Evolutionary conservation across 345 rosid species (phyloP).

Genomic region (Leavenworthia alabamica): DNA sequence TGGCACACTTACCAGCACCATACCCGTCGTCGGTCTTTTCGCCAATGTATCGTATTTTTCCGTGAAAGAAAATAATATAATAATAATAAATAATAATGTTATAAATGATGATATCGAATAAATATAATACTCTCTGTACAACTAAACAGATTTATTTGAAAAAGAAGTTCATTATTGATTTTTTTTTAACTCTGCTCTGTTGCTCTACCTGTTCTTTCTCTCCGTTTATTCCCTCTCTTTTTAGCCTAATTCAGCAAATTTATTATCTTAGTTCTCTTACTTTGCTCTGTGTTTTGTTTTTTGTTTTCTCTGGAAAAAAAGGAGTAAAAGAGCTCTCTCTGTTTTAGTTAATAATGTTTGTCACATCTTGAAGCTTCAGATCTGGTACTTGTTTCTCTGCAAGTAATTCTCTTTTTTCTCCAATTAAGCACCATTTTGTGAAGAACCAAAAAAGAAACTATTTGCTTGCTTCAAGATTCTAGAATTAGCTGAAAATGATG

Average conservation of each 20-base stretch:
- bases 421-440: slow-evolving; percentile 10
- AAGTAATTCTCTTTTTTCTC: slow-evolving; percentile 4
- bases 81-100: neutral
- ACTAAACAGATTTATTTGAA: neutral
- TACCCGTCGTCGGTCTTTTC: slow-evolving; percentile 31
- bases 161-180: slow-evolving; percentile 23
- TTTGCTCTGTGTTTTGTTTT: neutral
- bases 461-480: slow-evolving; percentile 24
- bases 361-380: slow-evolving; percentile 29
- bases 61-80: slow-evolving; percentile 24
- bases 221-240: slow-evolving; percentile 18
- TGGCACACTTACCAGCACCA: slow-evolving; percentile 26
- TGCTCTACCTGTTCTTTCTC: slow-evolving; percentile 22
- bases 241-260: slow-evolving; percentile 32
- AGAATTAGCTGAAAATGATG: slow-evolving; percentile 45
- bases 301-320: neutral
- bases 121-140: neutral
- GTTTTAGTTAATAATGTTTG: slow-evolving; percentile 13
- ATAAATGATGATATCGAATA: slow-evolving; percentile 6
- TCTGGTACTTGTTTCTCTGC: slow-evolving; percentile 27
- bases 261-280: slow-evolving; percentile 23
- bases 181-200: slow-evolving; percentile 15
- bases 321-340: neutral
- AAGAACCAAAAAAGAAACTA: neutral
- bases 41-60: slow-evolving; percentile 27